phyloP scores from a whole-genome alignment of 2,329 filamentous ascomycete genomes.

The Aspergillus sp. region DNA sequence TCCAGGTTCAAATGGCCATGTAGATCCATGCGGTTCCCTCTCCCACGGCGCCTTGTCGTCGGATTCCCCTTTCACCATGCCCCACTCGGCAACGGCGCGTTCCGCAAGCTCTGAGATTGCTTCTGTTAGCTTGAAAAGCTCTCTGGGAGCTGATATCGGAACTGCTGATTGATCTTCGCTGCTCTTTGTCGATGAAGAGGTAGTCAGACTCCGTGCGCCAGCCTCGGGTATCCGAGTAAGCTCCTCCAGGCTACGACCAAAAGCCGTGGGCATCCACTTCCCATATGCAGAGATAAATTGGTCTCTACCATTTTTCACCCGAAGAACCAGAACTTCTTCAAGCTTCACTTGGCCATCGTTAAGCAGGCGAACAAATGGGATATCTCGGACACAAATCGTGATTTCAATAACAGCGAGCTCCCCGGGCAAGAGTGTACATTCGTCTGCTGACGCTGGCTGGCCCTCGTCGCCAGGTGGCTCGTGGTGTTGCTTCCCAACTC shows the following conservation, averaged over 20 bases:
- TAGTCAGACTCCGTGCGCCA: constrained; percentile 67
- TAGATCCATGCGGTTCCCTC: constrained; percentile 41
- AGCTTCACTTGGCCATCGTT: constrained; percentile 67
- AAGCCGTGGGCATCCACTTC: constrained; percentile 76
- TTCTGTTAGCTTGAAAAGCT: constrained; percentile 87
- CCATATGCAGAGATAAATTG: constrained; percentile 84
- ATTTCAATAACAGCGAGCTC: constrained; percentile 74
- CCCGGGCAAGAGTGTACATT: constrained; percentile 75
- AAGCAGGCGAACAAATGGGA: constrained; percentile 65
- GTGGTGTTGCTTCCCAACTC: constrained; percentile 56
- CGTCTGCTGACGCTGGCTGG: constrained; percentile 32
- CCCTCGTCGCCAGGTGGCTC: constrained; percentile 33
- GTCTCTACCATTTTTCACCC: constrained; percentile 80
- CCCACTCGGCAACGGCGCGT: constrained; percentile 62
- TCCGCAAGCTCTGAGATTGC: constrained; percentile 64
- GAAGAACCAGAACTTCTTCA: constrained; percentile 85
- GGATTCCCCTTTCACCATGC: constrained; percentile 52
- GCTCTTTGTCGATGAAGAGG: constrained; percentile 23
- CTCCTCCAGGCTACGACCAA: constrained; percentile 84
- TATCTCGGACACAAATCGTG: constrained; percentile 63
- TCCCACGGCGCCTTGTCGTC: constrained; percentile 51
- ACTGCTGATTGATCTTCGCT: constrained; percentile 41
- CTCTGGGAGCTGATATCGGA: constrained; percentile 77
- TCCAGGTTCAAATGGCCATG: constrained; percentile 61
- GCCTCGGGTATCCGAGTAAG: constrained; percentile 80